These are phyloP conservation scores for Lachnum nothofagi DNA, from an alignment of 2,329 filamentous ascomycete genomes.

Conservation along the genomic window DNA sequence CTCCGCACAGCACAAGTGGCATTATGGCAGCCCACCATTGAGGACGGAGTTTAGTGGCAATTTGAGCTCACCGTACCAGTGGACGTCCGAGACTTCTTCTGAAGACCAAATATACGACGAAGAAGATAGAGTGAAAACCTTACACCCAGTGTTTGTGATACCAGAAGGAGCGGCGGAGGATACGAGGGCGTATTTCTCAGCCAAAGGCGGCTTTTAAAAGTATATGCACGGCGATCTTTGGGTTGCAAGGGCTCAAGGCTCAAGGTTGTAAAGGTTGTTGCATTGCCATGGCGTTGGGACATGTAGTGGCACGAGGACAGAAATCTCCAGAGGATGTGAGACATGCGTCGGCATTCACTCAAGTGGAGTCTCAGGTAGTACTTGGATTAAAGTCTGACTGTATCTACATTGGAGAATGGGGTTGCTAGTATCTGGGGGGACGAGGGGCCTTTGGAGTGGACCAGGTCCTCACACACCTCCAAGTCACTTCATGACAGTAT, in stretches of 20 bases:
- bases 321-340: neutral
- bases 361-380: neutral
- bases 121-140: slow-evolving; percentile 60
- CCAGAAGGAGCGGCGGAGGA: slow-evolving; percentile 50
- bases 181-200: slow-evolving; percentile 28
- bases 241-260: neutral
- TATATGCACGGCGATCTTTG: neutral
- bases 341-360: neutral
- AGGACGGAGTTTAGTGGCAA: slow-evolving; percentile 33
- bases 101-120: slow-evolving; percentile 64
- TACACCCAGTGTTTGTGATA: slow-evolving; percentile 83
- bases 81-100: slow-evolving; percentile 39
- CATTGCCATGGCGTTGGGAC: slow-evolving; percentile 4
- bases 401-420: neutral
- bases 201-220: slow-evolving; percentile 27
- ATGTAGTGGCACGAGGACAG: neutral
- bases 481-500: no score
- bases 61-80: slow-evolving; percentile 34
- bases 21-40: slow-evolving; percentile 35
- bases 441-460: neutral
- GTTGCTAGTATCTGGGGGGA: neutral
- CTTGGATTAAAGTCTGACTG: neutral
- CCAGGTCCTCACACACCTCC: no score
- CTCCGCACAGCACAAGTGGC: slow-evolving; percentile 68
- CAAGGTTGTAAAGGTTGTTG: neutral